Evolutionary conservation across 768 basidiomycete species (phyloP).

Genomic region (Leccinum barrowsii): DNA sequence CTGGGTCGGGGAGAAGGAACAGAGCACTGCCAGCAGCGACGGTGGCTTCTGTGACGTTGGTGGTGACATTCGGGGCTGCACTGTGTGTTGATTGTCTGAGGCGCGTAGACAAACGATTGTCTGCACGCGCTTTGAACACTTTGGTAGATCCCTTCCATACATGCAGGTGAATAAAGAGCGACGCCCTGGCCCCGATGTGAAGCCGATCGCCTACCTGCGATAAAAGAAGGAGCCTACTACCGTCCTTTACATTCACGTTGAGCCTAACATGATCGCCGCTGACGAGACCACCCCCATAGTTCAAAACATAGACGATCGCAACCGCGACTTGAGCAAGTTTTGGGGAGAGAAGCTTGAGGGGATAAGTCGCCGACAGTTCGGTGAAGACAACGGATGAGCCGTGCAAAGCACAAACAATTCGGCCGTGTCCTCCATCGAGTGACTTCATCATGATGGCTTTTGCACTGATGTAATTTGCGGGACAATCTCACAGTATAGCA

Average conservation of each 20-base stretch:
- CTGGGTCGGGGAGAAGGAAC: slow-evolving; percentile 86
- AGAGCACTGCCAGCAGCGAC: slow-evolving; percentile 54
- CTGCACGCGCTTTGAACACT: slow-evolving; percentile 79
- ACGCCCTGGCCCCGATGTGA: neutral
- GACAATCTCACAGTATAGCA: neutral
- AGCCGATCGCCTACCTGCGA: slow-evolving; percentile 65
- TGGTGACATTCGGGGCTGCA: slow-evolving; percentile 37
- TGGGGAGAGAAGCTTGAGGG: slow-evolving; percentile 84
- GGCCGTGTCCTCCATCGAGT: slow-evolving; percentile 47
- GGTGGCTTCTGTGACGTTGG: slow-evolving; percentile 58
- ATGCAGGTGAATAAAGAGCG: neutral
- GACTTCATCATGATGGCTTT: slow-evolving; percentile 1
- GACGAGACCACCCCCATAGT: slow-evolving; percentile 91
- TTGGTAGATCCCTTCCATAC: slow-evolving; percentile 80
- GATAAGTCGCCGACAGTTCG: slow-evolving; percentile 77
- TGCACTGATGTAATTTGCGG: neutral
- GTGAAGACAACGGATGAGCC: slow-evolving; percentile 62
- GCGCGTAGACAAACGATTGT: slow-evolving; percentile 51
- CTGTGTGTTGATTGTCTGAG: slow-evolving; percentile 10
- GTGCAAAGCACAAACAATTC: slow-evolving; percentile 50
- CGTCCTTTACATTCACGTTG: slow-evolving; percentile 53
- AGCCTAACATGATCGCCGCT: slow-evolving; percentile 75
- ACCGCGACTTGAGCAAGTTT: slow-evolving; percentile 46
- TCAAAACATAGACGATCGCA: slow-evolving; percentile 73
- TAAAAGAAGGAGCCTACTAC: slow-evolving; percentile 63